Conservation (phyloP, 2,329 filamentous ascomycete genomes). For the Dactylellina sp. region DNA sequence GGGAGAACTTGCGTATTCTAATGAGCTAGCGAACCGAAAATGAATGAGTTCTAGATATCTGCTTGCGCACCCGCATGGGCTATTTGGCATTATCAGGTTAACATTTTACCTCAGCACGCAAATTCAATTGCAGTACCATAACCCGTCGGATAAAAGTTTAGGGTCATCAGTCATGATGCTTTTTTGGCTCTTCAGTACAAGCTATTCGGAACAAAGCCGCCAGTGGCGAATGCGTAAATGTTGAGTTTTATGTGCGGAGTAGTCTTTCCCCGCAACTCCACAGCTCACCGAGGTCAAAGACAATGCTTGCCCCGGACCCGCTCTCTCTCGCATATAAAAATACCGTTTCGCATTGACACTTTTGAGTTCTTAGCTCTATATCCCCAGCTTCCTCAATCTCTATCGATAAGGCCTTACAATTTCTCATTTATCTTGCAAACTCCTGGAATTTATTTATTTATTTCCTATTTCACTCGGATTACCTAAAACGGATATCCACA, state of each 20-base stretch:
- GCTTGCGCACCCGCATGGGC: background rate
- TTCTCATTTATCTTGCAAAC: no score
- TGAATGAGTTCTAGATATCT: background rate
- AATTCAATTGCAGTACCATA: no score
- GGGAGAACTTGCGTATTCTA: no score
- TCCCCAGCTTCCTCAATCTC: slow-evolving; percentile 1
- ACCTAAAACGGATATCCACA: slow-evolving; percentile 4
- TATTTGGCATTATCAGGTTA: no score
- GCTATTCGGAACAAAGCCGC: slow-evolving; percentile 14
- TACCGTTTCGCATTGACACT: background rate
- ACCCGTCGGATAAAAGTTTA: no score
- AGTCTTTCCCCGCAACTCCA: slow-evolving; percentile 38
- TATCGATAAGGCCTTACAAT: slow-evolving; percentile 17
- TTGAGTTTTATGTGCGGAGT: slow-evolving; percentile 40
- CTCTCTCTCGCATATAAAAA: slow-evolving; percentile 23
- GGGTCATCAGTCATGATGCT: no score
- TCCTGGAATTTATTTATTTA: no score
- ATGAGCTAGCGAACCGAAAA: background rate
- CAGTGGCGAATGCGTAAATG: background rate
- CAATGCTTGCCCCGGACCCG: background rate
- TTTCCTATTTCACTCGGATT: slow-evolving; percentile 5
- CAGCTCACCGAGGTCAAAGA: slow-evolving; percentile 7
- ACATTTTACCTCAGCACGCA: no score
- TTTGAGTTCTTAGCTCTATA: background rate
- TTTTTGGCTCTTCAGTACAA: background rate